phyloP scores from a whole-genome alignment of 148 eudicot species.

The Drosera capensis region DNA sequence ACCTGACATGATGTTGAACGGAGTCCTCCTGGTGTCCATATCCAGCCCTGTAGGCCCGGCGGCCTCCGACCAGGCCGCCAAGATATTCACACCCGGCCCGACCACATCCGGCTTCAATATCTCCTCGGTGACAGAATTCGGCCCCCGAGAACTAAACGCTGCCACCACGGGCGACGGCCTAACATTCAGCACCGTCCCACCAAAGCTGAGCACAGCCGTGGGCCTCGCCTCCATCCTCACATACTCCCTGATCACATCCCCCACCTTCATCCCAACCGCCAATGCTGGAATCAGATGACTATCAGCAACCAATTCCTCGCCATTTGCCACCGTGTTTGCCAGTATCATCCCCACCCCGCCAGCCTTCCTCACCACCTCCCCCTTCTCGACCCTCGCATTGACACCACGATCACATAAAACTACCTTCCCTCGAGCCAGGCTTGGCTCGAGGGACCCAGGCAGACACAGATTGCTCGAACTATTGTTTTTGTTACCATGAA shows the following conservation, averaged over 20 bases:
- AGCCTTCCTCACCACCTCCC: conserved; percentile 53
- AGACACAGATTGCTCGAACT: conserved; percentile 48
- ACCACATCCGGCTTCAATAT: conserved; percentile 85
- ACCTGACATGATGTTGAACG: conserved; percentile 91
- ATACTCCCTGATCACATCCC: conserved; percentile 42
- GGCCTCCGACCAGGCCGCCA: conserved; percentile 80
- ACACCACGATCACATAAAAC: conserved; percentile 76
- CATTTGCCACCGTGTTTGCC: conserved; percentile 70
- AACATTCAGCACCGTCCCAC: conserved; percentile 65
- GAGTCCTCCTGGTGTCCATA: conserved; percentile 45
- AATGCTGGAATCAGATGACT: conserved; percentile 66
- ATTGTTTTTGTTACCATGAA: conserved; percentile 31
- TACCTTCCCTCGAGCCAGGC: conserved; percentile 45
- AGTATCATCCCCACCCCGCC: conserved; percentile 83
- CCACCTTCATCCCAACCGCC: conserved; percentile 62
- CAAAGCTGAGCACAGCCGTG: conserved; percentile 49
- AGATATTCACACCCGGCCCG: conserved; percentile 82
- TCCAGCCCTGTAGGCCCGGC: conserved; percentile 75
- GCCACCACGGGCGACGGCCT: conserved; percentile 96
- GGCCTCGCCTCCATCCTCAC: conserved; percentile 16
- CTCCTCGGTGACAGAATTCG: conserved; percentile 63
- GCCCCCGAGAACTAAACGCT: conserved; percentile 86
- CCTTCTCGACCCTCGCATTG: conserved; percentile 69
- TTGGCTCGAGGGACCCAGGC: conserved; percentile 53
- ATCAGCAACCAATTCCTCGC: conserved; percentile 91